Evolutionary conservation across 2,329 filamentous ascomycete species (phyloP), one percentile per base, ranked within the genome.

Genomic region (Ustilaginoidea virens): DNA sequence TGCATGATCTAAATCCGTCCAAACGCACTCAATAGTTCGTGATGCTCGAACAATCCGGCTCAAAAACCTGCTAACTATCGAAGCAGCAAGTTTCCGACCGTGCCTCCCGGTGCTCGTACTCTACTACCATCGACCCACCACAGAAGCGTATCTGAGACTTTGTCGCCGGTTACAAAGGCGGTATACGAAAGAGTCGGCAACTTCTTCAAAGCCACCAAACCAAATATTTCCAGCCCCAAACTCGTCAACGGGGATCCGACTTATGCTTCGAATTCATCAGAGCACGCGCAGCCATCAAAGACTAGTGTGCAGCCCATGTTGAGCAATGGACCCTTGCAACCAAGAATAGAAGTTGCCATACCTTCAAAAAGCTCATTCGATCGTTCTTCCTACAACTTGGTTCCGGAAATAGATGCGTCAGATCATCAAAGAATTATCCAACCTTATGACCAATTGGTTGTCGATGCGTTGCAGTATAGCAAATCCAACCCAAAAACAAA

Each of bases 1-100:
- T 81, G 33, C 72, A 75, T 37, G 66, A 92, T 23, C 53, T 94
- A 32, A 73, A 74, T 44, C 67, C 74, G 2, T 68, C 75, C n/a
- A 74, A 75, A 35, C 59, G 80, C 37, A 76, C 78, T 7, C 58
- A 77, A 43, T 81, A 70, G 77, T 80, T 55, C 48, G 61, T 44
- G 29, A 21, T 20, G 9, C 10, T 14, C 7, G 15, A 17, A 16
- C 5, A 17, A 6, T 19, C 23, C 16, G 15, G 15, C 8, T n/a
- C 10, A 15, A 8, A 13, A 8, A 8, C 14, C 3, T 29, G 37
- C 46, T 55, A 34, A 58, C 47, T 18, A 26, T 28, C 7, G n/a
- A 29, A 30, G 25, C 36, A 75, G 71, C 51, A 64, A 71, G 40
- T 75, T 76, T 49, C 50, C 46, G 32, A 39, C 39, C 23, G 38